A percentile compares a stretch with the other conserved stretches of the same genome.
Conservation (phyloP, 805 yeast genomes). For the Lipomyces lipofer region DNA sequence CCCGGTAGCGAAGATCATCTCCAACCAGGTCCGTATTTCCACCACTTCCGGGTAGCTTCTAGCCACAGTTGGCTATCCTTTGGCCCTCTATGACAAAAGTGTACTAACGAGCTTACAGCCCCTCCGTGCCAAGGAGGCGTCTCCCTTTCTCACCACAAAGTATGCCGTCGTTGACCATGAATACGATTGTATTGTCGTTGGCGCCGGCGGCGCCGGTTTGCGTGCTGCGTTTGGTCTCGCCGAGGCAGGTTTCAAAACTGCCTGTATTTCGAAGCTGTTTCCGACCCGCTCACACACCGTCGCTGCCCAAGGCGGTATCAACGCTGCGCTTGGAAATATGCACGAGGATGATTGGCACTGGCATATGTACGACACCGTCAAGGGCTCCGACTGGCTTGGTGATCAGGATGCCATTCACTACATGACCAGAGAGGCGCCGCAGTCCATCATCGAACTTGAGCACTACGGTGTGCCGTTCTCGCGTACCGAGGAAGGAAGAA, state of each 20-base stretch:
- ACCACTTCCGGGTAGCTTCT: too few relatives aligned
- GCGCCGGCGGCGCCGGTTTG: slow-evolving; percentile 99
- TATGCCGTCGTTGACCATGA: slow-evolving; percentile 96
- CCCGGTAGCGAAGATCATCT: slow-evolving; percentile 37
- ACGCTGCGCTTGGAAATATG: slow-evolving; percentile 98
- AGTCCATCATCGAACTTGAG: slow-evolving; percentile 92
- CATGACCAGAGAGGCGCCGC: slow-evolving; percentile 98
- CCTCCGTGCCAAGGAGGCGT: slow-evolving; percentile 48
- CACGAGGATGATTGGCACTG: slow-evolving; percentile 98
- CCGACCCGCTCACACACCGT: slow-evolving; percentile 99
- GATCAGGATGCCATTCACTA: slow-evolving; percentile 99
- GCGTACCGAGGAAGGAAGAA: slow-evolving; percentile 93
- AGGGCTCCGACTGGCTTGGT: slow-evolving; percentile 99
- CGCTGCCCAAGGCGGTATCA: slow-evolving; percentile 99
- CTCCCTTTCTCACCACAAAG: slow-evolving; percentile 59
- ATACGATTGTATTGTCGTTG: slow-evolving; percentile 95
- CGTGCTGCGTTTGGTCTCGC: slow-evolving; percentile 98
- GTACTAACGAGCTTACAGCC: slow-evolving; percentile 34
- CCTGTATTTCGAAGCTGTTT: slow-evolving; percentile 93
- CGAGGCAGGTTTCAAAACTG: slow-evolving; percentile 95
- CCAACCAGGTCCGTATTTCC: slow-evolving; percentile 35
- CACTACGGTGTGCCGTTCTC: slow-evolving; percentile 99
- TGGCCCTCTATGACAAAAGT: too few relatives aligned
- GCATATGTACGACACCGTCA: slow-evolving; percentile 99
- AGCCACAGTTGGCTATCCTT: too few relatives aligned